Conservation (phyloP, 129 eudicot species). For the Gnaphalium uliginosum region DNA sequence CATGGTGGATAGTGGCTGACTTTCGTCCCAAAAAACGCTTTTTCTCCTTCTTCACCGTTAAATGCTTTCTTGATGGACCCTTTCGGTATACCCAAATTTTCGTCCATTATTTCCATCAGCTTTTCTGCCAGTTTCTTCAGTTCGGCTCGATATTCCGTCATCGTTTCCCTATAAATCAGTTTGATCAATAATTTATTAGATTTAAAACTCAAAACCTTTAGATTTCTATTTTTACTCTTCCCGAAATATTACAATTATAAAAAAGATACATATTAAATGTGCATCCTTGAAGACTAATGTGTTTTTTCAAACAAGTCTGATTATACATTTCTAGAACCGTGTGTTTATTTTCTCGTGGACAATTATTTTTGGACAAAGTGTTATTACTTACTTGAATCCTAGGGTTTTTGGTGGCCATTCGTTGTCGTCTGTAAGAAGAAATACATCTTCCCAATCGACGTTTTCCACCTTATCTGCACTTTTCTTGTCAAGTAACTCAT, state of each 20-base stretch:
- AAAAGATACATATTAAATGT: too few species aligned
- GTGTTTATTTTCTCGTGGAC: neutral
- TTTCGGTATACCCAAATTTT: constrained; percentile 58
- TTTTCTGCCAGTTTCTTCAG: constrained; percentile 56
- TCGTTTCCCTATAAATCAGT: constrained; percentile 48
- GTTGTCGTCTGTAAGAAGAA: constrained; percentile 63
- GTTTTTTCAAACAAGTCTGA: neutral
- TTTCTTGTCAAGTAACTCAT: constrained; percentile 56
- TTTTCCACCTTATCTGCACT: constrained; percentile 51
- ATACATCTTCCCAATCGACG: constrained; percentile 76
- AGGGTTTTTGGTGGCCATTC: constrained; percentile 71
- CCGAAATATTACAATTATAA: neutral
- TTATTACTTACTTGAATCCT: constrained; percentile 62
- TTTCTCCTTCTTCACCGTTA: constrained; percentile 42
- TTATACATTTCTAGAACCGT: too few species aligned
- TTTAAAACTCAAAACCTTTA: neutral
- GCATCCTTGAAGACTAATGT: too few species aligned
- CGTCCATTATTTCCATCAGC: constrained; percentile 67
- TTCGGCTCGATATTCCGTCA: constrained; percentile 52
- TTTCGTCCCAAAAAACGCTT: constrained; percentile 75
- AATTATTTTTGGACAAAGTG: neutral
- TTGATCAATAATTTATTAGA: neutral
- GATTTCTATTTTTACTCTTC: too few species aligned
- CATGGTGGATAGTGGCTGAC: constrained; percentile 90
- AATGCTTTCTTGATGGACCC: constrained; percentile 66